phyloP scores from a whole-genome alignment of 2,329 filamentous ascomycete species.

The Didymella segeticola region DNA sequence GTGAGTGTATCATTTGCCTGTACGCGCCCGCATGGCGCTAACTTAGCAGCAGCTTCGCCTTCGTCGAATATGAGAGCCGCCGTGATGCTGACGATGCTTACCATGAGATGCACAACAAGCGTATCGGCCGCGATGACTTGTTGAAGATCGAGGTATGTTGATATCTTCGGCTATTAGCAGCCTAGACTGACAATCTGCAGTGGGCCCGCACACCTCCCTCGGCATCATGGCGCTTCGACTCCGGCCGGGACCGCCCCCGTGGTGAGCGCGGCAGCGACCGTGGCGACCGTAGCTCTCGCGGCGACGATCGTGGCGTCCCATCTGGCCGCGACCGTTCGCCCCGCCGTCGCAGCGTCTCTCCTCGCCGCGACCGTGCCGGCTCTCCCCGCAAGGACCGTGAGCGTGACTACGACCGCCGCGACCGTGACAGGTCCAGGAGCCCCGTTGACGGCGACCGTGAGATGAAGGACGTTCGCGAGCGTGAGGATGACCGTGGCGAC shows the following conservation, averaged over 20 bases:
- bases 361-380: conserved; percentile 60
- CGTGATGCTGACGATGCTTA: conserved; percentile 99
- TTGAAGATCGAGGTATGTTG: conserved; percentile 91
- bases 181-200: conserved; percentile 57
- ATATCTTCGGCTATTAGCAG: not conserved
- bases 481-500: conserved; percentile 64
- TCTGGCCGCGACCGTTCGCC: conserved; percentile 74
- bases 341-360: conserved; percentile 57
- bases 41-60: conserved; percentile 77
- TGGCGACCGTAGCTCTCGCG: conserved; percentile 73
- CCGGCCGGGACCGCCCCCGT: conserved; percentile 60
- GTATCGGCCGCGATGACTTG: conserved; percentile 91
- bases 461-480: conserved; percentile 62
- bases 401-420: conserved; percentile 72
- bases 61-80: conserved; percentile 98
- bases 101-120: conserved; percentile 99
- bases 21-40: conserved; percentile 17
- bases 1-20: conserved; percentile 68
- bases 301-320: conserved; percentile 72
- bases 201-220: conserved; percentile 98
- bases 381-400: conserved; percentile 84
- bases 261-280: conserved; percentile 61
- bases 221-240: conserved; percentile 97
- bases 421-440: conserved; percentile 76
- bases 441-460: conserved; percentile 60